These are phyloP conservation scores for Vigna angularis DNA, from an alignment of 306 rosid genomes.

Conservation along the genomic window DNA sequence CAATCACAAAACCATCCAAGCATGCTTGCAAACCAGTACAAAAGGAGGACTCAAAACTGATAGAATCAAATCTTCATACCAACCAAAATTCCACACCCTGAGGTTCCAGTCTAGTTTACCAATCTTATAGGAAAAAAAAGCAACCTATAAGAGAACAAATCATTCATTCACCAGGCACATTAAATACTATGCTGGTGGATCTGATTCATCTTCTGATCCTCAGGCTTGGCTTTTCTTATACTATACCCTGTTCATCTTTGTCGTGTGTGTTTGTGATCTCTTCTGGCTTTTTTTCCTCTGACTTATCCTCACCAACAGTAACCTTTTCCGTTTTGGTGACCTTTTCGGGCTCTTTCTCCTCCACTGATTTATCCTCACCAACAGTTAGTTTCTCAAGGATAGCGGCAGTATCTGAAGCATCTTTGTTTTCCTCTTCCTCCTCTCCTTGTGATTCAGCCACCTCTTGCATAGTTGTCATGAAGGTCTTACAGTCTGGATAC, in stretches of 20 bases:
- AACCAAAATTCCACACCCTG: neutral
- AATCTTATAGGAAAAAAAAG: neutral
- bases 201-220: slow-evolving; percentile 6
- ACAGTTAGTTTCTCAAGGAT: slow-evolving; percentile 6
- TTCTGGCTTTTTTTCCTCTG: neutral
- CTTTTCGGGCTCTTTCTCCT: neutral
- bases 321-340: neutral
- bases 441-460: slow-evolving; percentile 15
- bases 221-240: neutral
- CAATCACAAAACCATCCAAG: neutral
- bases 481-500: neutral
- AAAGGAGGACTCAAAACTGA: neutral
- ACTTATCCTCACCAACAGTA: neutral
- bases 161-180: slow-evolving; percentile 14
- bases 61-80: neutral
- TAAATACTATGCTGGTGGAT: neutral
- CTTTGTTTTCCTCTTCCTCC: slow-evolving; percentile 7
- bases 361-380: slow-evolving; percentile 1
- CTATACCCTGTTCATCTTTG: neutral
- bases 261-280: neutral
- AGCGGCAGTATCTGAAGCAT: neutral
- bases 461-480: slow-evolving; percentile 17
- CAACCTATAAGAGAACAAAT: neutral
- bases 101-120: neutral
- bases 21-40: neutral